Percentiles rank a stretch among this genome's conserved stretches.
These are phyloP conservation scores for Parastagonospora avenae DNA, from an alignment of 2,329 filamentous ascomycete genomes.

Conservation along the genomic window DNA sequence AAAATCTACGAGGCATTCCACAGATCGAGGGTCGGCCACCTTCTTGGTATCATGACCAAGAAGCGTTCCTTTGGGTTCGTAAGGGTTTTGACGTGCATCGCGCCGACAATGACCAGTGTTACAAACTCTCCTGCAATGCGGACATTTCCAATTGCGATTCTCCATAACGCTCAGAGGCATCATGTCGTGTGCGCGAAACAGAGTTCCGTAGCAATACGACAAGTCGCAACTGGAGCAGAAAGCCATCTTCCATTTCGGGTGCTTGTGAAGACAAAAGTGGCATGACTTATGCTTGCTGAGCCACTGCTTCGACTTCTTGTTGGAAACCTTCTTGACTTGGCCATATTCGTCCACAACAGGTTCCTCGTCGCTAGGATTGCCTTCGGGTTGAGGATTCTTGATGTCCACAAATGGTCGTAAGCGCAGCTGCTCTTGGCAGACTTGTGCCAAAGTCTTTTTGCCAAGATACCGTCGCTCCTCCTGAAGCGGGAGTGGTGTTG, in stretches of 20 bases:
- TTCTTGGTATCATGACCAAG: constrained; percentile 90
- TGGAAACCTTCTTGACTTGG: constrained; percentile 67
- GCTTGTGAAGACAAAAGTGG: constrained; percentile 81
- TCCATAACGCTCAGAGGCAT: constrained; percentile 84
- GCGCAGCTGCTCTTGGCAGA: constrained; percentile 89
- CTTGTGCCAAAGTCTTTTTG: constrained; percentile 83
- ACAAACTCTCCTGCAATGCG: constrained; percentile 83
- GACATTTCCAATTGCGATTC: constrained; percentile 83
- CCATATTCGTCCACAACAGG: constrained; percentile 69
- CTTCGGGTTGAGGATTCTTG: constrained; percentile 62
- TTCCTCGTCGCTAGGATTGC: constrained; percentile 55
- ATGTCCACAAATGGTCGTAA: constrained; percentile 83
- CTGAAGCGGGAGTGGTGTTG: constrained; percentile 72
- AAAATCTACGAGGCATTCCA: constrained; percentile 91
- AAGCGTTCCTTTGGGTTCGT: constrained; percentile 83
- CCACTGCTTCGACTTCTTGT: constrained; percentile 59
- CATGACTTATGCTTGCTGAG: constrained; percentile 63
- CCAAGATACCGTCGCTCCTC: constrained; percentile 69
- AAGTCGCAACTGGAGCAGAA: constrained; percentile 77
- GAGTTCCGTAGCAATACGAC: constrained; percentile 88
- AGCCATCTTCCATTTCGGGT: constrained; percentile 84
- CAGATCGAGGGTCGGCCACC: constrained; percentile 87
- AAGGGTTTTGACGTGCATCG: constrained; percentile 71
- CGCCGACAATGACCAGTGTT: constrained; percentile 82
- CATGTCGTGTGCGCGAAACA: constrained; percentile 90